A percentile compares a stretch with the other conserved stretches of the same genome.
Conservation (phyloP, 495 filamentous ascomycete species). For the Amorphotheca resinae region DNA sequence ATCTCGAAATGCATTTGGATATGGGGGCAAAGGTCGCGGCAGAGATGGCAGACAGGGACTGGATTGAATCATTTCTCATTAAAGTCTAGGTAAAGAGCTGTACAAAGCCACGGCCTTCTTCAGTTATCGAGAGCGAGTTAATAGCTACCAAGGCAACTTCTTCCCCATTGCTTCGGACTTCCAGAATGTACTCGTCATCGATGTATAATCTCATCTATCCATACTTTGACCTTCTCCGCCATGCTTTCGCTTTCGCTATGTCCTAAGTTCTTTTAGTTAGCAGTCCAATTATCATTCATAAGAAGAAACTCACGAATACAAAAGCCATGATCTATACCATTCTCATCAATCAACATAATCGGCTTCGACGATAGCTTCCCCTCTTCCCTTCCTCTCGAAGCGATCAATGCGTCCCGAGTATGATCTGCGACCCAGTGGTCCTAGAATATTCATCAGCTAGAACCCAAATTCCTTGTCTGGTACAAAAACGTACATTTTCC, state of each 20-base stretch:
- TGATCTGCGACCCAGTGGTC: conserved; percentile 77
- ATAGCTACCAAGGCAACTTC: too few relatives aligned
- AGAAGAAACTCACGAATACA: conserved; percentile 51
- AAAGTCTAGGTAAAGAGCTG: too few relatives aligned
- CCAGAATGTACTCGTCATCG: neutral
- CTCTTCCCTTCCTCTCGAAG: conserved; percentile 27
- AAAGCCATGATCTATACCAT: conserved; percentile 67
- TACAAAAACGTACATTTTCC: conserved; percentile 23
- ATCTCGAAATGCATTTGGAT: too few relatives aligned
- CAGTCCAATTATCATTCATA: neutral
- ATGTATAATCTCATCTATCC: conserved; percentile 43
- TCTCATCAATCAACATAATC: conserved; percentile 59
- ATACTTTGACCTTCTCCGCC: conserved; percentile 50
- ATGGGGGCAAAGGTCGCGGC: too few relatives aligned
- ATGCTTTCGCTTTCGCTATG: conserved; percentile 53
- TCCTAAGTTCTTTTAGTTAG: conserved; percentile 24
- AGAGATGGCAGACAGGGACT: too few relatives aligned
- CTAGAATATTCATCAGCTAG: conserved; percentile 2
- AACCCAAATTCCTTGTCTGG: neutral
- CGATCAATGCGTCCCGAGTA: conserved; percentile 64
- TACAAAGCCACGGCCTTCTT: too few relatives aligned
- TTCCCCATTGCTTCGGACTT: too few relatives aligned
- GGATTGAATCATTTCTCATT: too few relatives aligned
- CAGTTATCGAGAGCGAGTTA: too few relatives aligned
- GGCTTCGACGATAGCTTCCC: conserved; percentile 35